These are phyloP conservation scores for Aspergillus olivimuriae DNA, from an alignment of 495 filamentous ascomycete species.

Conservation along the genomic window DNA sequence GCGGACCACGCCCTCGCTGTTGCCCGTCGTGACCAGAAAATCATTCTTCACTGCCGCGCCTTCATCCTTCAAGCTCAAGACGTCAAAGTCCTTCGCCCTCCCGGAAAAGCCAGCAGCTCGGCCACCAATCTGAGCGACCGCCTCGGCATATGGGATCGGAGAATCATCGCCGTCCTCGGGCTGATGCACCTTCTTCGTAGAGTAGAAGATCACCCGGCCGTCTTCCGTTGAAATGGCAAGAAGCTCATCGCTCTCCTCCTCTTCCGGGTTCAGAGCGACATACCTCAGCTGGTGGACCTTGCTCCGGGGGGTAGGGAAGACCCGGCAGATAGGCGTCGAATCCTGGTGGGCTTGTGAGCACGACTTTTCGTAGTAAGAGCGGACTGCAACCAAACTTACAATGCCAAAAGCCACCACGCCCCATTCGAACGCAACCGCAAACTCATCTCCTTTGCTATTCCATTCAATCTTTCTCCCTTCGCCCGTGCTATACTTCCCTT, in stretches of 20 bases:
- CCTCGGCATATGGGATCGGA: slow-evolving; percentile 41
- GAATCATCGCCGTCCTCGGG: slow-evolving; percentile 27
- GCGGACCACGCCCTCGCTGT: slow-evolving; percentile 76
- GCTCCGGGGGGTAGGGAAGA: slow-evolving; percentile 59
- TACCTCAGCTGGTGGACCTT: slow-evolving; percentile 83
- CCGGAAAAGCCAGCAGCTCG: slow-evolving; percentile 55
- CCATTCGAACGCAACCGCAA: slow-evolving; percentile 81
- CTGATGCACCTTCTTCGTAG: slow-evolving; percentile 44
- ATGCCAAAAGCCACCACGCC: slow-evolving; percentile 81
- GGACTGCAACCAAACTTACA: slow-evolving; percentile 31
- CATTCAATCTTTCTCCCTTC: slow-evolving; percentile 83
- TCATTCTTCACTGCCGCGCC: slow-evolving; percentile 26
- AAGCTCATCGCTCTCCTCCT: slow-evolving; percentile 41
- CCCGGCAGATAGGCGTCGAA: slow-evolving; percentile 66
- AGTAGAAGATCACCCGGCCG: slow-evolving; percentile 80
- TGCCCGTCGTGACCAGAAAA: slow-evolving; percentile 62
- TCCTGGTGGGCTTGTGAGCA: slow-evolving; percentile 41
- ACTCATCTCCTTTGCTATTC: slow-evolving; percentile 71
- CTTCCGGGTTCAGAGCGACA: slow-evolving; percentile 39
- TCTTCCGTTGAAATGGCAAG: slow-evolving; percentile 89
- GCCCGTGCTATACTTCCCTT: slow-evolving; percentile 67
- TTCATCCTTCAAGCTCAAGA: slow-evolving; percentile 44
- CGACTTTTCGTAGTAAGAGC: neutral
- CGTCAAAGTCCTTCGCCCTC: slow-evolving; percentile 83
- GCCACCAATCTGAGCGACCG: slow-evolving; percentile 76